Evolutionary conservation across 345 rosid species (phyloP), one percentile per base, ranked within the genome.

Genomic region (Xanthoceras sorbifolium): DNA sequence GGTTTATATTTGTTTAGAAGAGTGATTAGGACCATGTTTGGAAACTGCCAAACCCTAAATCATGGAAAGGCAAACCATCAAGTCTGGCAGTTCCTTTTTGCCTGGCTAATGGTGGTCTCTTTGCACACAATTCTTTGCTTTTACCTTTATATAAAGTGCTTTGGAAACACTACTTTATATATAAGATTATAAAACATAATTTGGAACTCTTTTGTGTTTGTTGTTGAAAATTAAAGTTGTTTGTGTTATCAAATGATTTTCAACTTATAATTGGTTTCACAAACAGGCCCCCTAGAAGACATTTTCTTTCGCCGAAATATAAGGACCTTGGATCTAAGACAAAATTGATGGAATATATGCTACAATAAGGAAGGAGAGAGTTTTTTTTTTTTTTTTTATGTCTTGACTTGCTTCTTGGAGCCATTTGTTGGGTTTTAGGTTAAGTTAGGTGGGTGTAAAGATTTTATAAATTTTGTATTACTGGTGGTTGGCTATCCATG

Each of bases 331-430:
- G 59, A 75, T 71, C 59, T 68, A 64, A 25, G 17, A 64, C 52
- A 61, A 28, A 15, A 36, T 23, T 29, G 34, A 32, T 36, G 72
- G 80, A 82, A 79, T 82, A 62, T 76, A 72, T 64, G 79, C 72
- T 67, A 3, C 46, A 79, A 62, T 72, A 67, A 23, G 48, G 36
- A 60, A 36, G 25, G 69, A 29, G 61, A 73, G 14, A 46, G 18
- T 25, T 2, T 23, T 75, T 79, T 75, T n/a, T n/a, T n/a, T n/a
- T n/a, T n/a, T n/a, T n/a, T n/a, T n/a, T n/a, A n/a, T 71, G 80
- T 76, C 80, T 62, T 78, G 50, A 52, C 68, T 54, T 55, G 80
- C 71, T 34, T 61, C 64, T 22, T 31, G 5, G n/a, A 65, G 40
- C 14, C 42, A 52, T 61, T 20, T 29, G 31, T 52, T 26, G 15